Evolutionary conservation across 495 filamentous ascomycete genomes (phyloP).

Genomic region (Paragyromitra xinjiangensis): DNA sequence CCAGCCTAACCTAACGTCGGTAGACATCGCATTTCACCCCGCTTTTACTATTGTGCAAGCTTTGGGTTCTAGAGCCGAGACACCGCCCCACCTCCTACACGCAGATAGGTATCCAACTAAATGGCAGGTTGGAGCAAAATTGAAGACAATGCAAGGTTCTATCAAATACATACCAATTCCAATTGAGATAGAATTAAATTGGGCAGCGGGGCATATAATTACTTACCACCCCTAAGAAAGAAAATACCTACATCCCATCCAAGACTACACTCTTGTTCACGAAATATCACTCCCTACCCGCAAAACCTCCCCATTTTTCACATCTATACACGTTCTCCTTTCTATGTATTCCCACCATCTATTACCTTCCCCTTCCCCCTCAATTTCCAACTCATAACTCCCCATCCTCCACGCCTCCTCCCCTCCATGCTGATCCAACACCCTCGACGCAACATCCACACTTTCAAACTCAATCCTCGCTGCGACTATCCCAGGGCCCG

Average conservation of each 20-base stretch:
- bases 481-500: slow-evolving; percentile 17
- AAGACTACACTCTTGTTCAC: background rate
- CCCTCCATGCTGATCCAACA: slow-evolving; percentile 20
- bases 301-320: background rate
- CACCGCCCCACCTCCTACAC: too few species aligned
- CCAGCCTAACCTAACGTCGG: background rate
- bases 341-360: slow-evolving; percentile 24
- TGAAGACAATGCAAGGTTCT: background rate
- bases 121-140: too few species aligned
- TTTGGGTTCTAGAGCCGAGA: background rate
- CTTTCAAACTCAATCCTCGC: slow-evolving; percentile 34
- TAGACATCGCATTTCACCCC: background rate
- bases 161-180: background rate
- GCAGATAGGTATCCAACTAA: too few species aligned
- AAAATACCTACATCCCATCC: background rate
- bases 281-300: background rate
- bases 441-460: slow-evolving; percentile 13
- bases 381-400: slow-evolving; percentile 22
- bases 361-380: slow-evolving; percentile 13
- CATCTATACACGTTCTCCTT: background rate
- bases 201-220: background rate
- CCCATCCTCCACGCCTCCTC: slow-evolving; percentile 26
- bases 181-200: background rate
- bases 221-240: background rate
- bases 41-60: background rate